Conservation (phyloP, 78 protist genomes). For the Dictyostelium capitatum region DNA sequence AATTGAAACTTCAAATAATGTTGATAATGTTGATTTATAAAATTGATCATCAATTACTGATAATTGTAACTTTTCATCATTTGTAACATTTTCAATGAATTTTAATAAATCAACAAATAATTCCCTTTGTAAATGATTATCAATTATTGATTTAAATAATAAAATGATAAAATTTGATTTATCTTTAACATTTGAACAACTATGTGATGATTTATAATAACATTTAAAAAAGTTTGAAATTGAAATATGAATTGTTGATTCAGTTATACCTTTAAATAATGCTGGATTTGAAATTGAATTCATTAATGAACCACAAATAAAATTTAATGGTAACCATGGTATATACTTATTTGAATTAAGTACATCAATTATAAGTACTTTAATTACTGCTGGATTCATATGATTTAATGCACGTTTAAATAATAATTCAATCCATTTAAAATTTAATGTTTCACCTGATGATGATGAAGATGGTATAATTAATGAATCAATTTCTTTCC, state of each 20-base stretch:
- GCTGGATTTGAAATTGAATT: conserved; percentile 4
- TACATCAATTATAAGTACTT: conserved; percentile 25
- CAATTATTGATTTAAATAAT: not conserved
- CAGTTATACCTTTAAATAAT: conserved; percentile 48
- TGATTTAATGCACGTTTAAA: conserved; percentile 39
- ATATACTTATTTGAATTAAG: conserved; percentile 15
- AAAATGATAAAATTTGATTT: not conserved
- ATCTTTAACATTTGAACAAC: not conserved
- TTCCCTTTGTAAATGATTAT: not conserved
- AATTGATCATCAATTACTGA: conserved; percentile 1
- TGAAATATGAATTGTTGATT: conserved; percentile 3
- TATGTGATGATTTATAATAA: conserved; percentile 34
- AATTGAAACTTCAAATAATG: conserved; percentile 2
- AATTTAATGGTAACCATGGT: conserved; percentile 33
- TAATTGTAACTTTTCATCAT: not conserved
- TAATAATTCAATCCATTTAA: conserved; percentile 46
- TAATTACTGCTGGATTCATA: conserved; percentile 65
- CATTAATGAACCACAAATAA: conserved; percentile 26
- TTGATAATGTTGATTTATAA: not conserved
- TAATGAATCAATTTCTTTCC: conserved; percentile 51
- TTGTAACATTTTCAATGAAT: not conserved
- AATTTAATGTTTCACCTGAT: not conserved
- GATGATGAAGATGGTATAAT: not conserved
- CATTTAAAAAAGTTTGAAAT: not conserved
- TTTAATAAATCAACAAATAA: not conserved